Evolutionary conservation across 257 asterid genomes (phyloP), one percentile per base, ranked within the genome.

Genomic region (Petrea volubilis): DNA sequence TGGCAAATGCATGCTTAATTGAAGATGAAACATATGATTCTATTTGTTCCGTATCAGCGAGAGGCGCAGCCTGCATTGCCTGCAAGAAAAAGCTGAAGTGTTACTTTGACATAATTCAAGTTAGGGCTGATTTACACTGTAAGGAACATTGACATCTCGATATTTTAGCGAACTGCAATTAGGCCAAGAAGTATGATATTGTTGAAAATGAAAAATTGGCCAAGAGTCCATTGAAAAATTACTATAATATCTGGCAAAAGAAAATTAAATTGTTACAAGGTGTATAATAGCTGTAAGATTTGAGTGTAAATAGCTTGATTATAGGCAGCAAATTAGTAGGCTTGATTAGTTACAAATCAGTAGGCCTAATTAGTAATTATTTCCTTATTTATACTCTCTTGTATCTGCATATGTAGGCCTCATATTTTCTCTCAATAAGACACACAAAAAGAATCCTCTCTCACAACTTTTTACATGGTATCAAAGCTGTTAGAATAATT

Each of bases 21-120:
- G 99, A 94, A 73, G 97, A 91, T 64, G 89, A 80, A 69, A 91
- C 91, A 59, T 94, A 94, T 15, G 73, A 73, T 82, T 91, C 99
- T 71, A 94, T 87, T 82, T 94, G 99, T 87, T 91, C 99, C 49
- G 69, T 74, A 68, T 86, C 97, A 27, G 97, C 82, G 77, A 72
- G 76, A 50, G 86, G 83, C 44, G 75, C 74, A 76, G 77, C 79
- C 63, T 85, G 84, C 87, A 83, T 80, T 69, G 90, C 89, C 97
- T 94, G 89, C 79, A 82, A 55, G 66, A 82, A 74, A 83, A 79
- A 51, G 13, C 72, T 70, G 43, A 67, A 51, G 52, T 12, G 49
- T 79, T 52, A 76, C 60, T 47, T 72, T 49, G 55, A 58, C 13
- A 63, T 7, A 6, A 27, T 64, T 49, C 50, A 24, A 36, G 70